A percentile compares a stretch with the other conserved stretches of the same genome.
phyloP scores from a whole-genome alignment of 306 rosid species.

The Lathyrus sativus region DNA sequence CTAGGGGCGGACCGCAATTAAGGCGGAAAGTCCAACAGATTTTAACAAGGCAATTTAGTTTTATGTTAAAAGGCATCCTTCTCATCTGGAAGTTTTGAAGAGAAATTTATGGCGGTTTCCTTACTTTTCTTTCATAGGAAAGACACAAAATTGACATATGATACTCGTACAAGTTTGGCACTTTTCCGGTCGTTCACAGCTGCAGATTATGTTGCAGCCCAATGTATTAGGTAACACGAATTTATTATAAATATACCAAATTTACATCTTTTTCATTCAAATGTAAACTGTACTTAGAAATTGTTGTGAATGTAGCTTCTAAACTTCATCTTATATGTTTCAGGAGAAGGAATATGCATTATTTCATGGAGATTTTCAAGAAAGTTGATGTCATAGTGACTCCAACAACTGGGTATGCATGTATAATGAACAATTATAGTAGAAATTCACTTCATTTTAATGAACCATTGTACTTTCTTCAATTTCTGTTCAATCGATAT shows the following conservation, averaged over 20 bases:
- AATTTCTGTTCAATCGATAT: conserved; percentile 24
- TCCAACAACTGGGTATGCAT: conserved; percentile 95
- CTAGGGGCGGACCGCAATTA: too few species aligned
- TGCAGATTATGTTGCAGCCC: conserved; percentile 83
- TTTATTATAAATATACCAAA: conserved; percentile 22
- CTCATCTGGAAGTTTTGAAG: conserved; percentile 5
- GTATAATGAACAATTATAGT: conserved; percentile 10
- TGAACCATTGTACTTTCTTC: conserved; percentile 4
- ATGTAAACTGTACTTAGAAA: conserved; percentile 5
- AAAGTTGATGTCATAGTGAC: conserved; percentile 89
- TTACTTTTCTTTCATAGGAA: conserved; percentile 51
- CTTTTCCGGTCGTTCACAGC: conserved; percentile 82
- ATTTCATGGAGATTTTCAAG: conserved; percentile 89
- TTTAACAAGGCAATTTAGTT: conserved; percentile 6
- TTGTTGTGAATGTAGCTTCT: conserved; percentile 16
- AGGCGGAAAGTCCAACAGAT: background rate
- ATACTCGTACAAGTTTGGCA: conserved; percentile 80
- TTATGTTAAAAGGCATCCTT: conserved; percentile 25
- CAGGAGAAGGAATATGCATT: conserved; percentile 91
- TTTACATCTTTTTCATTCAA: conserved; percentile 19
- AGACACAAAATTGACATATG: conserved; percentile 58
- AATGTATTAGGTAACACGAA: conserved; percentile 67
- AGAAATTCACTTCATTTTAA: conserved; percentile 25
- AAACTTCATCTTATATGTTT: conserved; percentile 33
- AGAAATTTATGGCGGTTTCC: conserved; percentile 14